These are phyloP conservation scores for Blastocladiella emersonii DNA, from an alignment of 371 early-diverging fungal genomes.

Conservation along the genomic window DNA sequence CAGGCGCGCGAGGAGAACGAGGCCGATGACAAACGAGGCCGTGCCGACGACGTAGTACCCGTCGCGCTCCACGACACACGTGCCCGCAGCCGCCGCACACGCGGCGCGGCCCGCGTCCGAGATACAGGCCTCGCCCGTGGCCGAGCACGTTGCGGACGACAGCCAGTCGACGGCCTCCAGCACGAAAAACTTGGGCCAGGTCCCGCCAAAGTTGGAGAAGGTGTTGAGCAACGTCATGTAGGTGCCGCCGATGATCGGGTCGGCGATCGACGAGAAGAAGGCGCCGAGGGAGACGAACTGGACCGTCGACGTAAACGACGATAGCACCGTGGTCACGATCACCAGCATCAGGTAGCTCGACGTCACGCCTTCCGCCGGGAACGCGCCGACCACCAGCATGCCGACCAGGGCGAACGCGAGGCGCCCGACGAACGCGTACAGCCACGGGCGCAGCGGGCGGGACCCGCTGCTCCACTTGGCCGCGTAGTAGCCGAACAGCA, in stretches of 20 bases:
- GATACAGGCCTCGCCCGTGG: conserved; percentile 38
- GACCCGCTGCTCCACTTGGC: conserved; percentile 85
- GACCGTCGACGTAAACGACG: conserved; percentile 81
- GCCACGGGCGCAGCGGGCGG: conserved; percentile 81
- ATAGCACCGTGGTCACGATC: conserved; percentile 62
- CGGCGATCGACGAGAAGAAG: conserved; percentile 86
- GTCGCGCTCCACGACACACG: conserved; percentile 49
- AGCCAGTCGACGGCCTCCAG: conserved; percentile 85
- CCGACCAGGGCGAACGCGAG: conserved; percentile 58
- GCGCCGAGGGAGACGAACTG: conserved; percentile 91
- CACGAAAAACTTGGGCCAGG: conserved; percentile 91
- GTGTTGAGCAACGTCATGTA: conserved; percentile 96
- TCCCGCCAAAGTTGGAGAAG: conserved; percentile 91
- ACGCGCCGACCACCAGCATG: conserved; percentile 68
- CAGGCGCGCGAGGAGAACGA: conserved; percentile 38
- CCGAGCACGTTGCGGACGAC: conserved; percentile 43
- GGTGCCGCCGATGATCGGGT: conserved; percentile 73
- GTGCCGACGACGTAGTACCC: conserved; percentile 76
- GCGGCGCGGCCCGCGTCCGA: conserved; percentile 39
- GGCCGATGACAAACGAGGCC: conserved; percentile 47
- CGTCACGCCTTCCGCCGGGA: conserved; percentile 54
- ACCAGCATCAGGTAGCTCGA: conserved; percentile 63
- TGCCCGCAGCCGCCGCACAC: conserved; percentile 54
- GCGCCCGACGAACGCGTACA: conserved; percentile 75
- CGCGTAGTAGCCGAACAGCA: conserved; percentile 91